phyloP scores from a whole-genome alignment of 2,329 filamentous ascomycete genomes.

The Fusarium pseudoanthophilum region DNA sequence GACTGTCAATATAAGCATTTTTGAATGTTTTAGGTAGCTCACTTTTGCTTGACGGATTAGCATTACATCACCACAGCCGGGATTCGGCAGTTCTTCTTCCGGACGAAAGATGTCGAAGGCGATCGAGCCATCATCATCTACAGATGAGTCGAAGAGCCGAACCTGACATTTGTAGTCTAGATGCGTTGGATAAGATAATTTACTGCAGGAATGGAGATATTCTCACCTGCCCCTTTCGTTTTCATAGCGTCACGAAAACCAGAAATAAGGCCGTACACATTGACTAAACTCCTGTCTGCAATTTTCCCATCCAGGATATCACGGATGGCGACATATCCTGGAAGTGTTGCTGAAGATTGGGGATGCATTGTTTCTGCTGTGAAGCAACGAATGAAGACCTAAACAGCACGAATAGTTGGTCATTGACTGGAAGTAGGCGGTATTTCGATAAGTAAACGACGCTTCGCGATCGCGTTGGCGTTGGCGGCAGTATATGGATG shows the following conservation, averaged over 20 bases:
- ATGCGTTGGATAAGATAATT: conserved; percentile 3
- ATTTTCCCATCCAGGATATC: conserved; percentile 56
- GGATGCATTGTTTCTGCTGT: conserved; percentile 10
- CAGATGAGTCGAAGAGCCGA: conserved; percentile 68
- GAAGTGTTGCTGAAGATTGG: conserved; percentile 26
- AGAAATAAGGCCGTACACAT: conserved; percentile 76
- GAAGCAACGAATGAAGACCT: conserved; percentile 7
- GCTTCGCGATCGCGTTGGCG: conserved; percentile 16
- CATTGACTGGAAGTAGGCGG: neutral
- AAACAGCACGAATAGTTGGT: neutral
- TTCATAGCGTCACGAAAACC: conserved; percentile 67
- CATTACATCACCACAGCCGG: conserved; percentile 54
- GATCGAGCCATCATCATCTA: conserved; percentile 55
- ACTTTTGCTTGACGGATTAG: conserved; percentile 67
- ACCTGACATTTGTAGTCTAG: conserved; percentile 71
- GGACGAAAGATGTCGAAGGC: conserved; percentile 71
- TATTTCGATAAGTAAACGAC: neutral
- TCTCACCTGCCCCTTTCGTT: conserved; percentile 63
- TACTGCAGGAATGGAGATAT: neutral
- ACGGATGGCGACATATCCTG: conserved; percentile 48
- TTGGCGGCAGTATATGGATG: neutral
- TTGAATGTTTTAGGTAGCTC: conserved; percentile 15
- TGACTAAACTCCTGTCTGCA: conserved; percentile 52
- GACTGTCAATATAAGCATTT: conserved; percentile 14
- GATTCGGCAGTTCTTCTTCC: conserved; percentile 59